These are phyloP conservation scores for Penicillium expansum DNA, from an alignment of 2,329 filamentous ascomycete genomes.

Conservation along the genomic window DNA sequence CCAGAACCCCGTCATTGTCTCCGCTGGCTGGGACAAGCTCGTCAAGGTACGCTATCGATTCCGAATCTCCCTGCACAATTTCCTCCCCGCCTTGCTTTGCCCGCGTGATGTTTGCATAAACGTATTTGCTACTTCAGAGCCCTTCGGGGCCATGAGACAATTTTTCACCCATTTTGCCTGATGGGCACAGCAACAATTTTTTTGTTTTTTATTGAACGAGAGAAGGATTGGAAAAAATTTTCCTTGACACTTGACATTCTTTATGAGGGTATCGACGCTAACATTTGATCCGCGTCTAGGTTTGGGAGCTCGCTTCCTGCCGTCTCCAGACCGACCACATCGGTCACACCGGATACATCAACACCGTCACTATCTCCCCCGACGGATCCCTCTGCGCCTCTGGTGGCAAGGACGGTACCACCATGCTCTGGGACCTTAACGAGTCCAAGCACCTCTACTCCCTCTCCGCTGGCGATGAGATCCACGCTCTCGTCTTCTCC, in stretches of 20 bases:
- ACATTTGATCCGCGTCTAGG: conserved; percentile 54
- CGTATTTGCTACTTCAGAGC: conserved; percentile 99
- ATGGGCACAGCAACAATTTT: conserved; percentile 32
- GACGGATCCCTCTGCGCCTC: conserved; percentile 98
- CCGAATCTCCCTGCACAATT: conserved; percentile 11
- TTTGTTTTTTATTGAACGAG: conserved; percentile 18
- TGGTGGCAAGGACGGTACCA: conserved; percentile 99
- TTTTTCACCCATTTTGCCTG: conserved; percentile 67
- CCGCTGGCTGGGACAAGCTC: conserved; percentile 98
- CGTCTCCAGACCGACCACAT: conserved; percentile 99
- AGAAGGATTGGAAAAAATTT: conserved; percentile 16
- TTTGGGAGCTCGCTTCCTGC: conserved; percentile 99
- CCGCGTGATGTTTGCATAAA: conserved; percentile 90
- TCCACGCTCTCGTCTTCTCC: conserved; percentile 99
- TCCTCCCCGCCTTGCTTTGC: conserved; percentile 22
- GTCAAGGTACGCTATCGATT: conserved; percentile 79
- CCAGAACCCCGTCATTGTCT: conserved; percentile 99
- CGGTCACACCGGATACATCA: conserved; percentile 98
- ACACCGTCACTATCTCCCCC: conserved; percentile 99
- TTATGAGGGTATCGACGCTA: conserved; percentile 17
- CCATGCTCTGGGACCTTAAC: conserved; percentile 99
- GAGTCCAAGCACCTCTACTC: conserved; percentile 99
- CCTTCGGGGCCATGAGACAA: conserved; percentile 91
- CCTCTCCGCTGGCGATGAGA: conserved; percentile 98
- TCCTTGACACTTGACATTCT: conserved; percentile 6